phyloP scores from a whole-genome alignment of 169 alveolate species.

The Theileria luwenshuni region DNA sequence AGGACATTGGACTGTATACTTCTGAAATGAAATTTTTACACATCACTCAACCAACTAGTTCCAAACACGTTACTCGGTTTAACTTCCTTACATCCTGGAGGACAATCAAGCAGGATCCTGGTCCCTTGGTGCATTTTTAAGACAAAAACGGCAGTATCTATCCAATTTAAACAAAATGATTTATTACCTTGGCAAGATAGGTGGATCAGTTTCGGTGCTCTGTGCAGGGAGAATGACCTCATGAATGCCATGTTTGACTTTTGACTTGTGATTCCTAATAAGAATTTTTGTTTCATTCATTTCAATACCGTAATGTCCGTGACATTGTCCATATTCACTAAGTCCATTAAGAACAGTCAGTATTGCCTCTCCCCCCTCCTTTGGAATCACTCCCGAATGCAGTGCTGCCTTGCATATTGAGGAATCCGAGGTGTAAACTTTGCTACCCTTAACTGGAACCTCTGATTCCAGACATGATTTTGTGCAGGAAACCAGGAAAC shows the following conservation, averaged over 20 bases:
- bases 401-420: constrained; percentile 89
- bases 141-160: constrained; percentile 74
- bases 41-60: constrained; percentile 32
- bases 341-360: constrained; percentile 71
- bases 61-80: constrained; percentile 64
- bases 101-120: constrained; percentile 73
- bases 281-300: constrained; percentile 33
- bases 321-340: constrained; percentile 68
- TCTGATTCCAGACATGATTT: constrained; percentile 70
- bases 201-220: constrained; percentile 71
- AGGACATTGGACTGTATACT: constrained; percentile 80
- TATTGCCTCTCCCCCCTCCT: constrained; percentile 72
- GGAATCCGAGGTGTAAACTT: constrained; percentile 83
- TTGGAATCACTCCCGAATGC: constrained; percentile 75
- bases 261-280: constrained; percentile 46
- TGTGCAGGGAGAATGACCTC: constrained; percentile 78
- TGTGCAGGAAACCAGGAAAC: constrained; percentile 70
- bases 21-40: constrained; percentile 59
- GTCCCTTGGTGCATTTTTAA: constrained; percentile 77
- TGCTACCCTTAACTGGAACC: constrained; percentile 70
- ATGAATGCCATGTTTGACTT: constrained; percentile 71
- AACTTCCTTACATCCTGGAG: constrained; percentile 81
- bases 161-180: not conserved
- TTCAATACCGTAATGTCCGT: constrained; percentile 76
- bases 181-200: constrained; percentile 64